A percentile compares a stretch with the other conserved stretches of the same genome.
Conservation (phyloP, 2,329 filamentous ascomycete species). For the Alternaria dauci region DNA sequence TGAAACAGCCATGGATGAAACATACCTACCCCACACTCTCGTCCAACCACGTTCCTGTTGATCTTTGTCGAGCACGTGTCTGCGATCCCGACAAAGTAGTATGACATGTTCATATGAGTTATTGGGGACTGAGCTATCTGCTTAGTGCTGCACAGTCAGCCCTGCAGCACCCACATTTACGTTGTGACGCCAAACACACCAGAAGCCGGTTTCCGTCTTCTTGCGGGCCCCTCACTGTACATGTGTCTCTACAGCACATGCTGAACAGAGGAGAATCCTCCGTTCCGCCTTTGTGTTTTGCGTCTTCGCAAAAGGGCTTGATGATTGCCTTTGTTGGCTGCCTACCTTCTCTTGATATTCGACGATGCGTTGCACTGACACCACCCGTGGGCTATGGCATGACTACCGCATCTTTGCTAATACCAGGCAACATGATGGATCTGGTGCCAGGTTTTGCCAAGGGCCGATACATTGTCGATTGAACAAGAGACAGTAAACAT, state of each 20-base stretch:
- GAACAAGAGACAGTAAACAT: not conserved
- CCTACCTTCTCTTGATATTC: not conserved
- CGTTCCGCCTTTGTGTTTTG: not conserved
- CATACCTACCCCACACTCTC: not conserved
- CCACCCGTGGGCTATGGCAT: not conserved
- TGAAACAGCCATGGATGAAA: constrained; percentile 1
- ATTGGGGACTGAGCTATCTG: not conserved
- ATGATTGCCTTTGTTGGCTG: not conserved
- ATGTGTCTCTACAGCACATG: not conserved
- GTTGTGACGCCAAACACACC: not conserved
- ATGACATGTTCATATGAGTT: not conserved
- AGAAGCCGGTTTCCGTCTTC: not conserved
- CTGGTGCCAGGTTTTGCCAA: not conserved
- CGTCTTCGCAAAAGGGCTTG: not conserved
- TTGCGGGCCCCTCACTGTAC: not conserved
- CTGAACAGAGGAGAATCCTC: not conserved
- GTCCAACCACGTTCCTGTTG: constrained; percentile 1
- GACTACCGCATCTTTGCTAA: not conserved
- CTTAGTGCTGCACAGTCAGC: not conserved
- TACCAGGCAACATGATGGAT: not conserved
- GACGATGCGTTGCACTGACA: not conserved
- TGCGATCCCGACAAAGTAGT: not conserved
- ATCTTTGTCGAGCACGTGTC: not conserved
- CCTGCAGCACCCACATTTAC: not conserved
- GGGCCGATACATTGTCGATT: not conserved